Conservation (phyloP, 2,329 filamentous ascomycete genomes). For the Cordyceps javanica region DNA sequence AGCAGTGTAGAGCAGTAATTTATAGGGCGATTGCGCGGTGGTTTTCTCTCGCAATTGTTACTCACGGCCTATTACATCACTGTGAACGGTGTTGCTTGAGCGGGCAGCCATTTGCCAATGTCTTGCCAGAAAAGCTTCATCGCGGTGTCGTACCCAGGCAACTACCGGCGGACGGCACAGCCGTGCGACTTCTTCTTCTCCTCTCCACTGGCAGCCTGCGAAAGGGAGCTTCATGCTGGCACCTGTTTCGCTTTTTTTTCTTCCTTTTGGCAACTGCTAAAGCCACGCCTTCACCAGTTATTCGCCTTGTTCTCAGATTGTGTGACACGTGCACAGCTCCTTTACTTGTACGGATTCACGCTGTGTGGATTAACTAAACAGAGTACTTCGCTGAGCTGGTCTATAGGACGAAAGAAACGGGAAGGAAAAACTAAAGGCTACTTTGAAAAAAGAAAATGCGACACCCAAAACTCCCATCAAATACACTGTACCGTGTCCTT, state of each 20-base stretch:
- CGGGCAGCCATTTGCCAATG: too few relatives aligned
- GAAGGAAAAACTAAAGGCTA: not conserved
- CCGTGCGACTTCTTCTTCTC: not conserved
- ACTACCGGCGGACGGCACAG: not conserved
- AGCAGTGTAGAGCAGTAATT: too few relatives aligned
- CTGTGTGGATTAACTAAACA: not conserved
- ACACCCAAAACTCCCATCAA: slow-evolving; percentile 3
- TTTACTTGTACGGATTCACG: not conserved
- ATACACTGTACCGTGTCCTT: not conserved
- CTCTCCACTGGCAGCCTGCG: too few relatives aligned
- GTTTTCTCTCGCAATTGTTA: too few relatives aligned
- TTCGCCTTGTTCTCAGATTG: not conserved
- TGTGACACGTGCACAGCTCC: not conserved
- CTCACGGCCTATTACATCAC: too few relatives aligned
- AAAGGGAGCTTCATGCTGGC: not conserved
- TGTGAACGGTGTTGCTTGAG: too few relatives aligned
- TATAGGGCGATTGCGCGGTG: too few relatives aligned
- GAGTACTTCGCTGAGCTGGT: not conserved
- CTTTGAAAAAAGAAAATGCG: not conserved
- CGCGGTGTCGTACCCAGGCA: not conserved
- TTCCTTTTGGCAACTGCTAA: not conserved
- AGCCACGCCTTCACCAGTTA: not conserved
- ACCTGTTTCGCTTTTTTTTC: not conserved
- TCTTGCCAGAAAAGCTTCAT: not conserved
- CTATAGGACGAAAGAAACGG: not conserved